These are phyloP conservation scores for Cordyceps farinosa DNA, from an alignment of 2,329 filamentous ascomycete species.

Conservation along the genomic window DNA sequence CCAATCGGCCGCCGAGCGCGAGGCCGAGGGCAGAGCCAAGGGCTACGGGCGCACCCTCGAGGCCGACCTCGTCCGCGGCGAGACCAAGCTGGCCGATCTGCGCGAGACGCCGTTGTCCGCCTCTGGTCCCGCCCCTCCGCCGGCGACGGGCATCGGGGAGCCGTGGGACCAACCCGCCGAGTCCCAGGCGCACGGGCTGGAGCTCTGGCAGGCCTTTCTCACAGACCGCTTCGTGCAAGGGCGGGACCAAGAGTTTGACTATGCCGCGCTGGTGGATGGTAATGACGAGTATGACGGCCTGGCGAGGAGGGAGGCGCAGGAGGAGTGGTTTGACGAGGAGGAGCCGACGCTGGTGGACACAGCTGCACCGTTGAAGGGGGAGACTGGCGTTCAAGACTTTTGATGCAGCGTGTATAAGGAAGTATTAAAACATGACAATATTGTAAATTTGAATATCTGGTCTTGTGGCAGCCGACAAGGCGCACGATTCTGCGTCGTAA, in stretches of 20 bases:
- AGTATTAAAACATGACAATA: background rate
- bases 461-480: no score
- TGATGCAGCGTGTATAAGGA: constrained; percentile 33
- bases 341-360: constrained; percentile 54
- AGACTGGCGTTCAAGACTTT: constrained; percentile 72
- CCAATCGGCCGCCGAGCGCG: constrained; percentile 68
- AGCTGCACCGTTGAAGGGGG: constrained; percentile 40
- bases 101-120: background rate
- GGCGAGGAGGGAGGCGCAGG: constrained; percentile 60
- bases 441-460: background rate
- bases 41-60: constrained; percentile 78
- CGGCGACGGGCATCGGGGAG: constrained; percentile 22
- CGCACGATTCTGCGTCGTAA: no score
- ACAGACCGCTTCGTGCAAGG: constrained; percentile 71
- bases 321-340: constrained; percentile 78
- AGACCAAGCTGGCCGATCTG: constrained; percentile 65
- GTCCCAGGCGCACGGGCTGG: constrained; percentile 60
- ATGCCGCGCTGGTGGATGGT: constrained; percentile 59
- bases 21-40: constrained; percentile 67
- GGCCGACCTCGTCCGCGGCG: constrained; percentile 70
- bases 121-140: constrained; percentile 42
- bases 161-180: constrained; percentile 30
- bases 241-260: constrained; percentile 75
- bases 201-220: constrained; percentile 70
- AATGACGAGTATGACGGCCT: constrained; percentile 68